phyloP scores from a whole-genome alignment of 768 basidiomycete genomes.

The Podaxis mareebaensis region DNA sequence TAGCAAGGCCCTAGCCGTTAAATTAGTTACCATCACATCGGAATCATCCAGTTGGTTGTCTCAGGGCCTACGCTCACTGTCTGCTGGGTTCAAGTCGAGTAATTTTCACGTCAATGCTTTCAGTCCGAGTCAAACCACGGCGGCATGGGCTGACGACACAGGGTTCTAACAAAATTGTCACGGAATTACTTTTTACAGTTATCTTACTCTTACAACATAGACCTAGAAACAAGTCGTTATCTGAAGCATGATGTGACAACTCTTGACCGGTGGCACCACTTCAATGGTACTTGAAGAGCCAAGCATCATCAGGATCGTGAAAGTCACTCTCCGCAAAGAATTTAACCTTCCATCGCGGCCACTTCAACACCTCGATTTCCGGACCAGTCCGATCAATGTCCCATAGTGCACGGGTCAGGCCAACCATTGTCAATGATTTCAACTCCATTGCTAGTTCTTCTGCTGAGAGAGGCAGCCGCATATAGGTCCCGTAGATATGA shows the following conservation, averaged over 20 bases:
- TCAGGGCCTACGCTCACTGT: too few species aligned
- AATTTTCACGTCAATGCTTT: too few species aligned
- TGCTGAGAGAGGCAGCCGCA: constrained; percentile 31
- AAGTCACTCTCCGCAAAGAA: constrained; percentile 41
- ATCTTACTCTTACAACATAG: not conserved
- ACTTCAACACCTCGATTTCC: constrained; percentile 30
- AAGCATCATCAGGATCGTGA: constrained; percentile 33
- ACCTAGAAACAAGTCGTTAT: not conserved
- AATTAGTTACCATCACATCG: too few species aligned
- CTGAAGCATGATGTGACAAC: not conserved
- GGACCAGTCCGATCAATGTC: constrained; percentile 32
- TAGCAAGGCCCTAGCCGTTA: too few species aligned
- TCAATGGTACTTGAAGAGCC: constrained; percentile 41
- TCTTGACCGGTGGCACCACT: not conserved
- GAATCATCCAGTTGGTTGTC: too few species aligned
- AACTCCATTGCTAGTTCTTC: constrained; percentile 36
- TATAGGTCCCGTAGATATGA: constrained; percentile 35
- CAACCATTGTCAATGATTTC: constrained; percentile 33
- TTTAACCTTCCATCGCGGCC: constrained; percentile 42
- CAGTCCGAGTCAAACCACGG: too few species aligned
- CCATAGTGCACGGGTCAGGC: constrained; percentile 40
- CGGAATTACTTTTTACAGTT: not conserved
- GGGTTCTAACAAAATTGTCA: too few species aligned
- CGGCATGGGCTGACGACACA: too few species aligned
- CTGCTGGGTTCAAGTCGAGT: too few species aligned